Base-by-base conservation (phyloP, 768 basidiomycete species). In the Dacryopinax primogenitus region DNA sequence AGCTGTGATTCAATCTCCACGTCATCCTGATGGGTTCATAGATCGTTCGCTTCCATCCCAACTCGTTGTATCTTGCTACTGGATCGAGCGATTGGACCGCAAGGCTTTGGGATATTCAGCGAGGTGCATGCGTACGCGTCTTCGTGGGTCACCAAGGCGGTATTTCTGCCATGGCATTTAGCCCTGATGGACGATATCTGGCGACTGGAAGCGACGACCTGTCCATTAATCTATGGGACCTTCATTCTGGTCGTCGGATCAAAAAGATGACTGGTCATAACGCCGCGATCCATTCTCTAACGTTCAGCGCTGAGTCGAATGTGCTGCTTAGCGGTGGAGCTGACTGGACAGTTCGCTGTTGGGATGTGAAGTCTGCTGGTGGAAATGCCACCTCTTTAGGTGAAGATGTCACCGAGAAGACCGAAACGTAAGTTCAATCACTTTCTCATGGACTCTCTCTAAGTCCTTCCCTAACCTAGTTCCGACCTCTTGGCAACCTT, bases 231-330 rank as follows among this genome's bases (percentile, higher is more conserved):
- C 77, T 99, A 1, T 99, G 96, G 96, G 95, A 98, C 70, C 79
- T 99, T 63, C 90, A 90, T 4, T 92, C 93, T n/a, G 94, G 93
- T 9, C 86, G 87, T 66, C 84, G 91, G 45, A 84, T 98, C 68
- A 99, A 98, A 78, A 93, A 91, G 75, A 96, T 98, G 92, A 85
- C 82, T 1, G 96, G 96, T 0, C 96, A 99, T 72, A 86, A 84
- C 1, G 84, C 88, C 15, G 87, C 93, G 0, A 85, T 98, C 66
- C 88, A 95, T 72, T 89, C 90, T 1, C 81, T 99, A 26, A 82
- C 90, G 0, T 99, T 97, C 75, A 92, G 90, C 66, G 88, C 86
- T 28, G 96, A 97, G 74, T 93, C 92, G 0, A 86, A 86, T 1
- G 75, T 98, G 64, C 83, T 99, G 35, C 87, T 97, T 13, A 94